Evolutionary conservation across 495 filamentous ascomycete genomes (phyloP).

Genomic region (Thermothielavioides terrestris): DNA sequence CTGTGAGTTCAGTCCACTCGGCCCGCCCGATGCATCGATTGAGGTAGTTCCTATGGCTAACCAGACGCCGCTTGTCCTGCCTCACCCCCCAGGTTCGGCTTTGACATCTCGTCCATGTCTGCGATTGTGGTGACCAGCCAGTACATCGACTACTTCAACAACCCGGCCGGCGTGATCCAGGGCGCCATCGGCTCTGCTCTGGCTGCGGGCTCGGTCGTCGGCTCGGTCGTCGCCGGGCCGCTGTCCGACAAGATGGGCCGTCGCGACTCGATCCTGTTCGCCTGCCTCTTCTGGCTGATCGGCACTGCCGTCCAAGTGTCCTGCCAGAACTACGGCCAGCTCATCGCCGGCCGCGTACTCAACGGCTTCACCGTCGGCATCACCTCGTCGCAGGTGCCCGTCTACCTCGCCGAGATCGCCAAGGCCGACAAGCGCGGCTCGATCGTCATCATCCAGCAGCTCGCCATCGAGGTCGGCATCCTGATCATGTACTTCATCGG

Average conservation of each 20-base stretch:
- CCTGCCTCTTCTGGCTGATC: slow-evolving; percentile 61
- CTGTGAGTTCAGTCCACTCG: slow-evolving; percentile 36
- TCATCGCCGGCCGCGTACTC: slow-evolving; percentile 62
- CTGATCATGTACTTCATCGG: slow-evolving; percentile 40
- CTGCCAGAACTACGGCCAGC: slow-evolving; percentile 49
- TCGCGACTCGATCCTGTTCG: slow-evolving; percentile 54
- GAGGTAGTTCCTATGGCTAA: neutral
- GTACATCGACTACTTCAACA: slow-evolving; percentile 58
- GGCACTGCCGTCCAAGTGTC: slow-evolving; percentile 61
- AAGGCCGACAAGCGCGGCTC: slow-evolving; percentile 57
- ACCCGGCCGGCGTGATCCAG: slow-evolving; percentile 54
- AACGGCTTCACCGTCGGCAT: slow-evolving; percentile 68
- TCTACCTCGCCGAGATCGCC: slow-evolving; percentile 71
- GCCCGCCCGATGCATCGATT: too few relatives aligned
- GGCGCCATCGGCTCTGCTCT: slow-evolving; percentile 50
- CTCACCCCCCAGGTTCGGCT: slow-evolving; percentile 41
- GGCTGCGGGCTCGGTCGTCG: slow-evolving; percentile 15
- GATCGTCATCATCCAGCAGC: slow-evolving; percentile 67
- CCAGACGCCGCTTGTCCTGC: neutral
- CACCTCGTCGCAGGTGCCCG: slow-evolving; percentile 69
- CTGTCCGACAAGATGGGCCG: slow-evolving; percentile 56
- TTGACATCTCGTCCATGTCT: slow-evolving; percentile 55
- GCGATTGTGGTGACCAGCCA: slow-evolving; percentile 63
- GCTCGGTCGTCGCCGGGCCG: slow-evolving; percentile 10
- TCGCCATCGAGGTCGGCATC: slow-evolving; percentile 66